Conservation (phyloP, 139 green algal genomes). For the Micractinium sp. region DNA sequence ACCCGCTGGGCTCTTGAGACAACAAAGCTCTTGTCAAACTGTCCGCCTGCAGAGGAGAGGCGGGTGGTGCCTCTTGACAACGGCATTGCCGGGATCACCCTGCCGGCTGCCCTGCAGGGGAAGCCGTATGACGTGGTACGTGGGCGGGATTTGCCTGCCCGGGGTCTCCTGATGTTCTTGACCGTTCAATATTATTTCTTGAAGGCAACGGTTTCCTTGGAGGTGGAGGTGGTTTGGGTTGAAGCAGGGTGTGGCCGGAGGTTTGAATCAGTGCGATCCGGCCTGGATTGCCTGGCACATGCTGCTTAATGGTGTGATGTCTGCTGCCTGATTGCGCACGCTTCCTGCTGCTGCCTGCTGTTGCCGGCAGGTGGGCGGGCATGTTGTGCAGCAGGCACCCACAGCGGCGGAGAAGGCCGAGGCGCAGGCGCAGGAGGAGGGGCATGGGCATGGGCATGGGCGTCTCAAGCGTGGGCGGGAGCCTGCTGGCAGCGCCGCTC, state of each 20-base stretch:
- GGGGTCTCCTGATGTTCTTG: too few relatives aligned
- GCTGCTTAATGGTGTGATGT: neutral
- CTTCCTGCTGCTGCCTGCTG: neutral
- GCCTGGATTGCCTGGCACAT: neutral
- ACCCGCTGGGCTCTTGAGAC: too few relatives aligned
- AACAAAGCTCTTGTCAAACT: neutral
- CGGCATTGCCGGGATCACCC: neutral
- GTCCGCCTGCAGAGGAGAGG: neutral
- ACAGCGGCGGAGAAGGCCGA: slow-evolving; percentile 1
- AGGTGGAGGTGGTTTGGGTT: too few relatives aligned
- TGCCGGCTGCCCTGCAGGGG: slow-evolving; percentile 1
- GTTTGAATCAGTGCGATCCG: too few relatives aligned
- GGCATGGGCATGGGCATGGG: neutral
- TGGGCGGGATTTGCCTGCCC: neutral
- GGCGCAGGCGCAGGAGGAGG: neutral
- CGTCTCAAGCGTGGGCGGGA: neutral
- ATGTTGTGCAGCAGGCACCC: neutral
- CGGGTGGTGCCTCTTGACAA: slow-evolving; percentile 38
- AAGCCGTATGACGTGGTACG: slow-evolving; percentile 20
- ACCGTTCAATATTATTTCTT: too few relatives aligned
- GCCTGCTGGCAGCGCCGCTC: neutral
- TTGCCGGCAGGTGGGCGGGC: neutral
- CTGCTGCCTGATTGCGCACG: neutral
- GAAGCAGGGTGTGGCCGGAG: too few relatives aligned
- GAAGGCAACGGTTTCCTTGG: neutral